Conservation (phyloP, 179 eudicot genomes). For the Vitellaria paradoxa region DNA sequence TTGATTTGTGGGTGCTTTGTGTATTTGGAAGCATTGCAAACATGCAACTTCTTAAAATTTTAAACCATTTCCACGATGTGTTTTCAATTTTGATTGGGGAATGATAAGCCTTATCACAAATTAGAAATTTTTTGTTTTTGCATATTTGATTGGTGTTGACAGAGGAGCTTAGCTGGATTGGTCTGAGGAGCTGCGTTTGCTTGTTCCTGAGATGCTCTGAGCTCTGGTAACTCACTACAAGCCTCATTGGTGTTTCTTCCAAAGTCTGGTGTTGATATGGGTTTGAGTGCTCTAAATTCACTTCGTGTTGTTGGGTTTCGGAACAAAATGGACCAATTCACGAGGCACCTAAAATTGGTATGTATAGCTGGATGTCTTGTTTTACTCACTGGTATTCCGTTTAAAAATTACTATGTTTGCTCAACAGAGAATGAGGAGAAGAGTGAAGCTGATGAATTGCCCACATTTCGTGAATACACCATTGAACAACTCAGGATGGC, state of each 20-base stretch:
- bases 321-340: conserved; percentile 33
- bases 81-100: background rate
- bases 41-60: background rate
- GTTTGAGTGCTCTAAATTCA: conserved; percentile 46
- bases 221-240: background rate
- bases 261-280: conserved; percentile 41
- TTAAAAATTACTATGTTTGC: conserved; percentile 5
- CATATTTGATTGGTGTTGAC: background rate
- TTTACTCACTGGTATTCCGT: background rate
- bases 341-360: conserved; percentile 40
- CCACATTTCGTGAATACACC: conserved; percentile 63
- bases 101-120: background rate
- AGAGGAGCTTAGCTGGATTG: background rate
- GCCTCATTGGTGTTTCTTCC: background rate
- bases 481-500: conserved; percentile 75
- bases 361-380: conserved; percentile 2
- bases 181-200: conserved; percentile 1
- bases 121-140: background rate
- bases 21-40: background rate
- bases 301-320: conserved; percentile 53
- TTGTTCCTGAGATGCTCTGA: conserved; percentile 5
- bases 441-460: conserved; percentile 48
- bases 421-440: conserved; percentile 54
- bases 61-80: no score
- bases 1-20: background rate